A percentile compares a stretch with the other conserved stretches of the same genome.
Evolutionary conservation across 2,329 filamentous ascomycete genomes (phyloP).

Genomic region (Davidsoniella neocaledoniae): DNA sequence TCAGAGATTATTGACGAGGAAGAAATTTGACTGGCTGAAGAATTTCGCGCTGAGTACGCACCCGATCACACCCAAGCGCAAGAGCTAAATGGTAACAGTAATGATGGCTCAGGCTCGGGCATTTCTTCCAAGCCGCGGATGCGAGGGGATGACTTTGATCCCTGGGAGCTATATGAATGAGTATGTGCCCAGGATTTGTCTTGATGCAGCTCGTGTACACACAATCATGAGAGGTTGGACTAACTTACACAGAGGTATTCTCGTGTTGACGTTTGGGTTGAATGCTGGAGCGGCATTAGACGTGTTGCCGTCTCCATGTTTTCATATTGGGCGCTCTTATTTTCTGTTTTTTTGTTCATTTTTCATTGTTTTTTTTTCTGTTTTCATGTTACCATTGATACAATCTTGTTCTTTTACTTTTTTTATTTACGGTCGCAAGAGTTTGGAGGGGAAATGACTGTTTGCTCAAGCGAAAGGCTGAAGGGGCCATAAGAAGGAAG

Average conservation of each 20-base stretch:
- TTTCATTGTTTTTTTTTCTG: not conserved
- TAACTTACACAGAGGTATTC: too few relatives aligned
- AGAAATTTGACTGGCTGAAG: conserved; percentile 67
- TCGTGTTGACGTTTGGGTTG: too few relatives aligned
- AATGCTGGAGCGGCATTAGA: too few relatives aligned
- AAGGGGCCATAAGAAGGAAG: too few relatives aligned
- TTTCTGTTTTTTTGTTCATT: not conserved
- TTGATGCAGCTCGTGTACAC: not conserved
- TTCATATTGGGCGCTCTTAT: not conserved
- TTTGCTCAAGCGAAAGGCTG: too few relatives aligned
- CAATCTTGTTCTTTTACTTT: not conserved
- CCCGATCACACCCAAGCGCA: conserved; percentile 19
- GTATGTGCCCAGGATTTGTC: conserved; percentile 3
- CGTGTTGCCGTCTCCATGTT: not conserved
- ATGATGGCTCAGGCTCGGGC: conserved; percentile 5
- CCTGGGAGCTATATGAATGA: conserved; percentile 16
- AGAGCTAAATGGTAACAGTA: conserved; percentile 8
- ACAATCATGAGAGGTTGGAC: conserved; percentile 3
- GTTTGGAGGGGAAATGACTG: not conserved
- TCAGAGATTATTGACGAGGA: conserved; percentile 80
- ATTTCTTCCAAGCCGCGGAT: conserved; percentile 9
- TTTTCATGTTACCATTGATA: not conserved
- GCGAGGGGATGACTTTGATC: conserved; percentile 12
- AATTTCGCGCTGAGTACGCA: conserved; percentile 45
- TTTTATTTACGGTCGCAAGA: not conserved